Evolutionary conservation across 2,329 filamentous ascomycete species (phyloP).

Genomic region (Fusarium bulbicola): DNA sequence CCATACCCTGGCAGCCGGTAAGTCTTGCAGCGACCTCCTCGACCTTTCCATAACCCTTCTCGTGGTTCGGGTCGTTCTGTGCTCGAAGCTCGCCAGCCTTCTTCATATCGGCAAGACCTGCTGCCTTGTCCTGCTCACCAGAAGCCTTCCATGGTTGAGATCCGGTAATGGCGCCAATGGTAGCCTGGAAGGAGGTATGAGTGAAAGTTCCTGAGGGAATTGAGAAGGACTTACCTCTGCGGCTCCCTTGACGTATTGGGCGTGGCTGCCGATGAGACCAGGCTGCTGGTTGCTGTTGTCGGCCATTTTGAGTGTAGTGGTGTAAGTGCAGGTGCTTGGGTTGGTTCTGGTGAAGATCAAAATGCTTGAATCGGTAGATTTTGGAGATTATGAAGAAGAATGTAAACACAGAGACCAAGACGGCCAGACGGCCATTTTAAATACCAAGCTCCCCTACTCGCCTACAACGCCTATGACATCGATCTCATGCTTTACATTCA

Average conservation of each 20-base stretch:
- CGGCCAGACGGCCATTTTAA: constrained; percentile 18
- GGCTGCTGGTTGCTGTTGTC: constrained; percentile 50
- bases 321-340: background rate
- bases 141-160: constrained; percentile 70
- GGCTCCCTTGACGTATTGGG: constrained; percentile 74
- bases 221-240: constrained; percentile 61
- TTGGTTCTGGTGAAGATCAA: background rate
- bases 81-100: constrained; percentile 63
- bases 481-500: constrained; percentile 23
- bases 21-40: constrained; percentile 72
- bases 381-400: background rate
- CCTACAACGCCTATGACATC: constrained; percentile 40
- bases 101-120: constrained; percentile 71
- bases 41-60: constrained; percentile 67
- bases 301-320: constrained; percentile 36
- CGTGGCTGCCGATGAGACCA: constrained; percentile 70
- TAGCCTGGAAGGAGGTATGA: constrained; percentile 51
- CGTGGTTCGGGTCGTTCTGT: constrained; percentile 58
- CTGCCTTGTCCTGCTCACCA: constrained; percentile 70
- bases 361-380: background rate
- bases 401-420: background rate
- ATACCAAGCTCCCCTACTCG: constrained; percentile 21
- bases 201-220: background rate
- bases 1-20: constrained; percentile 76
- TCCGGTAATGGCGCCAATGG: constrained; percentile 69